phyloP scores from a whole-genome alignment of 2,329 filamentous ascomycete species.

The Alternaria postmessia region DNA sequence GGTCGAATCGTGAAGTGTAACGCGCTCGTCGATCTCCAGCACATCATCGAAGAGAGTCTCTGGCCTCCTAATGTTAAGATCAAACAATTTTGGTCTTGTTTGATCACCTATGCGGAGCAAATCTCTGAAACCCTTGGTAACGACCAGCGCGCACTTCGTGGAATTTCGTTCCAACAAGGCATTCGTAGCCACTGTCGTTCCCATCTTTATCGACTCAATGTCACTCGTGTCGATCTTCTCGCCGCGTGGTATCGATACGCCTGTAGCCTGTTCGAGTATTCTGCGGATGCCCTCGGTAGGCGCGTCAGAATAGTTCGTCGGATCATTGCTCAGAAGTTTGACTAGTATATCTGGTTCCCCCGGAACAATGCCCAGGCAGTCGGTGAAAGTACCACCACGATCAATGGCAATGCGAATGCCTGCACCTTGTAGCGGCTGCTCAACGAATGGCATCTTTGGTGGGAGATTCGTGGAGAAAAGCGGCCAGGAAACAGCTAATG shows the following conservation, averaged over 20 bases:
- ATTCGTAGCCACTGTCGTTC: slow-evolving; percentile 37
- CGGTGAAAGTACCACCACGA: slow-evolving; percentile 44
- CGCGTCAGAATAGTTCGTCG: slow-evolving; percentile 42
- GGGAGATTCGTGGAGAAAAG: too few relatives aligned
- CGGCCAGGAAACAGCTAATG: too few relatives aligned
- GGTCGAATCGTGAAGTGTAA: slow-evolving; percentile 31
- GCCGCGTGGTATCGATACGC: slow-evolving; percentile 26
- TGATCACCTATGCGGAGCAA: slow-evolving; percentile 36
- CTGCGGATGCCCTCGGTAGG: slow-evolving; percentile 45
- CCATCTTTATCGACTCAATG: slow-evolving; percentile 32
- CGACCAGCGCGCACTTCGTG: slow-evolving; percentile 22
- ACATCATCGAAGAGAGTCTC: slow-evolving; percentile 31
- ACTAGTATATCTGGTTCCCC: slow-evolving; percentile 38
- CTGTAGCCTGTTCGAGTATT: slow-evolving; percentile 33
- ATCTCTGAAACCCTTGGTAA: slow-evolving; percentile 33
- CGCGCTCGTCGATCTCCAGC: slow-evolving; percentile 33
- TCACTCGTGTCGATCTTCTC: slow-evolving; percentile 29
- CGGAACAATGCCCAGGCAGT: slow-evolving; percentile 28
- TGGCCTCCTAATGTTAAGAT: slow-evolving; percentile 30
- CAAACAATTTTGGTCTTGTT: slow-evolving; percentile 35
- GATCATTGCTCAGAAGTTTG: slow-evolving; percentile 42
- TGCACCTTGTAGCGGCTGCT: slow-evolving; percentile 7
- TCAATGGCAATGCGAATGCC: slow-evolving; percentile 31
- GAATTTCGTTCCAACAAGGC: slow-evolving; percentile 32
- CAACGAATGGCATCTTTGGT: slow-evolving; percentile 18